Evolutionary conservation across 257 asterid species (phyloP).

Genomic region (Solanum megistacrolobum): DNA sequence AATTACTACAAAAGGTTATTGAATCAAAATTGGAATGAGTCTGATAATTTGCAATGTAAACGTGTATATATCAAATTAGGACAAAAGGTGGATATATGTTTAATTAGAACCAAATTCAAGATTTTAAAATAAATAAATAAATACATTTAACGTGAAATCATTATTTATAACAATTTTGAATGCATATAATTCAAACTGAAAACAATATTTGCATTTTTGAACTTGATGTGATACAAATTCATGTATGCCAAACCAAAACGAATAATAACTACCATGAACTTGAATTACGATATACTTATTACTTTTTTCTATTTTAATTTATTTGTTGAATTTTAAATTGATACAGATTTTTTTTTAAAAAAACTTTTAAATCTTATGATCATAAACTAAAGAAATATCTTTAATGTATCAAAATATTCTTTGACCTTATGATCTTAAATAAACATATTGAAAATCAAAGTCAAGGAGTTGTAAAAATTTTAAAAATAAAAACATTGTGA

Average conservation of each 20-base stretch:
- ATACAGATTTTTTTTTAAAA: rapidly evolving
- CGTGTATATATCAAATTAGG: not conserved
- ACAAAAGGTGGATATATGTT: not conserved
- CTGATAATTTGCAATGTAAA: not conserved
- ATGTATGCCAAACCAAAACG: not conserved
- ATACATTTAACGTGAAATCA: not conserved
- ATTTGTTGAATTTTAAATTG: not conserved
- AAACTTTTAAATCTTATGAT: too few relatives aligned
- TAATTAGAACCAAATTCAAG: not conserved
- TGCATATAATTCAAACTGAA: not conserved
- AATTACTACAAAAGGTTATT: not conserved
- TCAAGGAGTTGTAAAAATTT: not conserved
- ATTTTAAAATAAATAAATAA: not conserved
- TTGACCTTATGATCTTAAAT: not conserved
- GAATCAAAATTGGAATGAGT: not conserved
- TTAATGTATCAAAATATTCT: not conserved
- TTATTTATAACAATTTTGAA: not conserved
- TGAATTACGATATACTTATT: too few relatives aligned
- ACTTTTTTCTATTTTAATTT: too few relatives aligned
- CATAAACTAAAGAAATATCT: not conserved
- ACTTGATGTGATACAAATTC: not conserved
- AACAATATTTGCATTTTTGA: not conserved
- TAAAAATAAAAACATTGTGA: not conserved
- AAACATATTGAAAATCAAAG: not conserved
- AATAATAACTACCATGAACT: not conserved